A percentile compares a stretch with the other conserved stretches of the same genome.
These are phyloP conservation scores for Glebionis coronaria DNA, from an alignment of 129 eudicot genomes.

Conservation along the genomic window DNA sequence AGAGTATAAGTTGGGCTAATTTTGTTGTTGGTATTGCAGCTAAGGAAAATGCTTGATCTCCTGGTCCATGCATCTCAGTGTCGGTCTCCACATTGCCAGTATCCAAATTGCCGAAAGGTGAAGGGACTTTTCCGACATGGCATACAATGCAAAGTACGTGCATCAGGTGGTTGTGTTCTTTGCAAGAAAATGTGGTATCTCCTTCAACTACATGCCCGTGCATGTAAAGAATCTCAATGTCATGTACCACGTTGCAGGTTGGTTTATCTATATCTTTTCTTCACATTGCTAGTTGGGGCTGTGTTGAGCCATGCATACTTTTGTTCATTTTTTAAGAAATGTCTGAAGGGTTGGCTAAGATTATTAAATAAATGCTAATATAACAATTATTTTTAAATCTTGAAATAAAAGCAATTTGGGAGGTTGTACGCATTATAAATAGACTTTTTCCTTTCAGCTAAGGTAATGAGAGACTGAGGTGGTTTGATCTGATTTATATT, in stretches of 20 bases:
- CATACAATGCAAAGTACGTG: conserved; percentile 65
- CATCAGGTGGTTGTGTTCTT: conserved; percentile 82
- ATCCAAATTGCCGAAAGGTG: conserved; percentile 85
- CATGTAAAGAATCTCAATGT: conserved; percentile 92
- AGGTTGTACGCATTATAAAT: too few species aligned
- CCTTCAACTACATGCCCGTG: conserved; percentile 94
- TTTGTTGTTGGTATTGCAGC: conserved; percentile 48
- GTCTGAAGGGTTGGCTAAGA: too few species aligned
- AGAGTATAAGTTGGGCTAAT: conserved; percentile 3
- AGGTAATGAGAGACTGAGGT: too few species aligned
- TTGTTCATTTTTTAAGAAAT: neutral
- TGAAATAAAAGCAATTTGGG: too few species aligned
- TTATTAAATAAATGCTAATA: too few species aligned
- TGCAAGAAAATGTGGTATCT: conserved; percentile 97
- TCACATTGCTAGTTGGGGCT: too few species aligned
- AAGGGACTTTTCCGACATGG: conserved; percentile 98
- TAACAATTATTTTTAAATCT: too few species aligned
- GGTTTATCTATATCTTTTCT: neutral
- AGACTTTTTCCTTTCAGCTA: too few species aligned
- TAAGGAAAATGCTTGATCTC: conserved; percentile 91
- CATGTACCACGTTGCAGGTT: conserved; percentile 96
- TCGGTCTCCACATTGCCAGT: conserved; percentile 74
- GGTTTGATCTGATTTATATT: neutral
- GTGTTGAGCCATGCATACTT: neutral
- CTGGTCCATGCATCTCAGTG: conserved; percentile 94